These are phyloP conservation scores for Talaromyces amestolkiae DNA, from an alignment of 2,329 filamentous ascomycete genomes.

Conservation along the genomic window DNA sequence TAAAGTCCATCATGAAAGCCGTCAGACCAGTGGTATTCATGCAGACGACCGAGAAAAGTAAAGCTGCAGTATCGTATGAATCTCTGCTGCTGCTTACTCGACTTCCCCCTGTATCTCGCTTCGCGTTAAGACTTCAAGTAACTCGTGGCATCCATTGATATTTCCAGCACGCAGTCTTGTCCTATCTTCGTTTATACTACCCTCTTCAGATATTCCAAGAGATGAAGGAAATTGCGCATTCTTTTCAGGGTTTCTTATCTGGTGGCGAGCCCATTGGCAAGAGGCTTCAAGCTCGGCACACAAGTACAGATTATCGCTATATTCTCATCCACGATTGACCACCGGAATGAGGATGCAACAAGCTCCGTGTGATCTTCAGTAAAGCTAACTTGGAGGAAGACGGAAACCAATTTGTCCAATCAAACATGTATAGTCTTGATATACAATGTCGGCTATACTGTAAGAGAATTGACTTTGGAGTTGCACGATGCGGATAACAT, in stretches of 20 bases:
- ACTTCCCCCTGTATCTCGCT: background rate
- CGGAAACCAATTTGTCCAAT: background rate
- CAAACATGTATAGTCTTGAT: background rate
- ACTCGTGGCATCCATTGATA: background rate
- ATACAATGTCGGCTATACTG: background rate
- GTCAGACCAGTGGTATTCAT: background rate
- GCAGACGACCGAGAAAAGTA: background rate
- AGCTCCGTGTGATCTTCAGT: background rate
- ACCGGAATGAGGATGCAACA: slow-evolving; percentile 18
- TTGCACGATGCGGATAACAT: background rate
- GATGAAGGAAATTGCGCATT: background rate
- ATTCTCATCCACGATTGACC: slow-evolving; percentile 42
- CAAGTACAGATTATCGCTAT: slow-evolving; percentile 43
- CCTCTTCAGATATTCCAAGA: background rate
- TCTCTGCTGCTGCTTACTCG: background rate
- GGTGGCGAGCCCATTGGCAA: slow-evolving; percentile 19
- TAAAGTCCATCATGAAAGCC: background rate
- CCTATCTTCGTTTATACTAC: background rate
- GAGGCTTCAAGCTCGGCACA: slow-evolving; percentile 38
- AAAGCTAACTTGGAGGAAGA: background rate
- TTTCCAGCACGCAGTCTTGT: background rate
- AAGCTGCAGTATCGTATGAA: too few relatives aligned
- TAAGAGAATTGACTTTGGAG: background rate
- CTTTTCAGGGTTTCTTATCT: background rate
- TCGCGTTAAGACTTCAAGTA: slow-evolving; percentile 2